A percentile compares a stretch with the other conserved stretches of the same genome.
Evolutionary conservation across 2,329 filamentous ascomycete species (phyloP).

Genomic region (Aspergillus transmontanensis): DNA sequence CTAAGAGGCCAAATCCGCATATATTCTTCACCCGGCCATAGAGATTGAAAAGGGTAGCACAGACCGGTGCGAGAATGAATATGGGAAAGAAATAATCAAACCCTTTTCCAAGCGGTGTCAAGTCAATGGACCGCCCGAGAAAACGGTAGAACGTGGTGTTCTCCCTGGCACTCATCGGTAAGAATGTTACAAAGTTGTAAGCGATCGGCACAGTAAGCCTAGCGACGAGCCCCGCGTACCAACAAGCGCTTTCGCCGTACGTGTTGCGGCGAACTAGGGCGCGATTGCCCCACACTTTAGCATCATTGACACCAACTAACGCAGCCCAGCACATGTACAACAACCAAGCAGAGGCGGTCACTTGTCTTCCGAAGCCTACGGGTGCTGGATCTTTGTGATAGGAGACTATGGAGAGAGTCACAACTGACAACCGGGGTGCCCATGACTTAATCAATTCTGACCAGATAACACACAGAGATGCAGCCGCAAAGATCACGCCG

Average conservation of each 20-base stretch:
- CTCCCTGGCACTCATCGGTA: conserved; percentile 70
- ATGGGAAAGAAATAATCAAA: conserved; percentile 90
- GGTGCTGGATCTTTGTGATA: conserved; percentile 70
- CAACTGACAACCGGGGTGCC: conserved; percentile 72
- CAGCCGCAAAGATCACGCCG: conserved; percentile 69
- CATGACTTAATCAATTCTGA: conserved; percentile 89
- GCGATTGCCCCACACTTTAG: conserved; percentile 96
- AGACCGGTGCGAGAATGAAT: conserved; percentile 81
- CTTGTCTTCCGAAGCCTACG: conserved; percentile 83
- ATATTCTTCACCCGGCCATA: conserved; percentile 79
- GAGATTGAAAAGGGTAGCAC: conserved; percentile 83
- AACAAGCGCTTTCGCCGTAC: conserved; percentile 88
- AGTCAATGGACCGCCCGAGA: conserved; percentile 77
- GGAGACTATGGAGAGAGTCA: conserved; percentile 65
- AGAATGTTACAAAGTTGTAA: conserved; percentile 95
- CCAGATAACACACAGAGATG: conserved; percentile 85
- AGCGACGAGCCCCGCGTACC: conserved; percentile 92
- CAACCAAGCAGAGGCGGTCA: conserved; percentile 84
- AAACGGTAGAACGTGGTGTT: conserved; percentile 86
- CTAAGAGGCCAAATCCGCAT: conserved; percentile 77
- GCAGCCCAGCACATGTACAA: conserved; percentile 95
- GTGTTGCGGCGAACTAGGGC: conserved; percentile 89
- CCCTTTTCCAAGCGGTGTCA: conserved; percentile 78
- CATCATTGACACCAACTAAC: conserved; percentile 82
- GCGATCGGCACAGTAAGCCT: conserved; percentile 88